Evolutionary conservation across 1,284 basidiomycete species (phyloP).

Genomic region (Ceratobasidium sp.): DNA sequence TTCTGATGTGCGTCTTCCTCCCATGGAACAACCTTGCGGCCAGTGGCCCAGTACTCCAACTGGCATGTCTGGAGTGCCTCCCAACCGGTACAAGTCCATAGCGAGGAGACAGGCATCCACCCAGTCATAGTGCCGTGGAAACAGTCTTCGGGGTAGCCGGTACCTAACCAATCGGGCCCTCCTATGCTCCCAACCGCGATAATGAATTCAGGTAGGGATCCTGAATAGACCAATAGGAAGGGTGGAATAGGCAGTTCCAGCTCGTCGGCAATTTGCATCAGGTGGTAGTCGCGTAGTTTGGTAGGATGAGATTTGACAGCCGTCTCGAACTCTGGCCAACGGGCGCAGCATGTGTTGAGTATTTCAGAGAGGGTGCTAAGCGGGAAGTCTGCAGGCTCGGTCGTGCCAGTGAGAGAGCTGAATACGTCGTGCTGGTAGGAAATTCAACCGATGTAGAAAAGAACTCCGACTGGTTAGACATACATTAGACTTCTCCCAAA

Average conservation of each 20-base stretch:
- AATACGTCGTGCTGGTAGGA: constrained; percentile 24
- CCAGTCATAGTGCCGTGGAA: constrained; percentile 19
- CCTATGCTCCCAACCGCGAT: constrained; percentile 19
- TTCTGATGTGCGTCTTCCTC: background rate
- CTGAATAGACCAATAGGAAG: constrained; percentile 15
- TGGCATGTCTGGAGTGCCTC: constrained; percentile 21
- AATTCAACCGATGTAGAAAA: background rate
- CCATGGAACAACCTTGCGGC: background rate
- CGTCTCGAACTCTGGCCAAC: constrained; percentile 10
- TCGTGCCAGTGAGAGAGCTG: background rate
- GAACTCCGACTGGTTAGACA: background rate
- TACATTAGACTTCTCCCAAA: constrained; percentile 28
- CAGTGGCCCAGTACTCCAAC: background rate
- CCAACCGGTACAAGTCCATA: constrained; percentile 30
- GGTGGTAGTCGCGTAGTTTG: constrained; percentile 14
- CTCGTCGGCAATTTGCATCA: constrained; percentile 28
- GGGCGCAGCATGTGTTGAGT: background rate
- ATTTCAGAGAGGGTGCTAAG: constrained; percentile 21
- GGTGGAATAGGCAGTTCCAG: constrained; percentile 22
- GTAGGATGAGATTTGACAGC: background rate
- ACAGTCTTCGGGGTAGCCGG: background rate
- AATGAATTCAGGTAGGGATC: background rate
- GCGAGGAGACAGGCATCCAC: background rate
- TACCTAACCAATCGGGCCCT: background rate
- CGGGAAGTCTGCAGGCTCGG: constrained; percentile 8